A percentile compares a stretch with the other conserved stretches of the same genome.
Evolutionary conservation across 768 basidiomycete genomes (phyloP).

Genomic region (Leucocoprinus birnbaumii): DNA sequence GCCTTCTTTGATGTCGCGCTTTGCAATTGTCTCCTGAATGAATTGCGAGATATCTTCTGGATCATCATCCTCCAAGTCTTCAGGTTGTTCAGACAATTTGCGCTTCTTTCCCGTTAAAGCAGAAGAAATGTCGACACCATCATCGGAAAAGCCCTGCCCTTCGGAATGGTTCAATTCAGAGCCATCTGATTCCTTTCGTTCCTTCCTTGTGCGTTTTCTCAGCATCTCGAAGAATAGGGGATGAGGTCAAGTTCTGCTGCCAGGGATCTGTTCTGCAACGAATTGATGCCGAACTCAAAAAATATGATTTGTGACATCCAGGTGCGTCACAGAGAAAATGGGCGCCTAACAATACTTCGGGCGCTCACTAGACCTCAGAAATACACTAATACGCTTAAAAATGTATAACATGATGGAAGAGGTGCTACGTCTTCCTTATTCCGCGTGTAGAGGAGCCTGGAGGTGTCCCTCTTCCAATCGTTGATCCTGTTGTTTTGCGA

Average conservation of each 20-base stretch:
- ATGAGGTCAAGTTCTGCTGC: neutral
- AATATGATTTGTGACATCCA: conserved; percentile 7
- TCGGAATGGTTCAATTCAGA: neutral
- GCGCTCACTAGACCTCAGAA: too few species aligned
- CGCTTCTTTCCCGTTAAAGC: conserved; percentile 50
- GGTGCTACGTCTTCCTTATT: conserved; percentile 1
- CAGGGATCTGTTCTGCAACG: neutral
- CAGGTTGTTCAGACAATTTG: conserved; percentile 18
- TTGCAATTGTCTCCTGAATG: conserved; percentile 66
- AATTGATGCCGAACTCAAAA: neutral
- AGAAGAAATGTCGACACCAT: conserved; percentile 59
- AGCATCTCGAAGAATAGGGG: conserved; percentile 3
- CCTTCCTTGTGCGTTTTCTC: conserved; percentile 14
- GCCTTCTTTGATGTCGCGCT: conserved; percentile 71
- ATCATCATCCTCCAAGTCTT: conserved; percentile 36
- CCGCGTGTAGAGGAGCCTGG: neutral
- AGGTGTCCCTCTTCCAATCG: conserved; percentile 1
- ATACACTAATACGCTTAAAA: too few species aligned
- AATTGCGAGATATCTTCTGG: conserved; percentile 63
- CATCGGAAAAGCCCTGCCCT: conserved; percentile 15
- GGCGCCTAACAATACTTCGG: too few species aligned
- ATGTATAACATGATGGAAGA: too few species aligned
- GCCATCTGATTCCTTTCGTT: conserved; percentile 8
- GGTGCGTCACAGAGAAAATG: neutral
- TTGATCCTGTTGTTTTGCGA: neutral